Conservation (phyloP, 2,329 filamentous ascomycete genomes). For the Verticillium albo-atrum region DNA sequence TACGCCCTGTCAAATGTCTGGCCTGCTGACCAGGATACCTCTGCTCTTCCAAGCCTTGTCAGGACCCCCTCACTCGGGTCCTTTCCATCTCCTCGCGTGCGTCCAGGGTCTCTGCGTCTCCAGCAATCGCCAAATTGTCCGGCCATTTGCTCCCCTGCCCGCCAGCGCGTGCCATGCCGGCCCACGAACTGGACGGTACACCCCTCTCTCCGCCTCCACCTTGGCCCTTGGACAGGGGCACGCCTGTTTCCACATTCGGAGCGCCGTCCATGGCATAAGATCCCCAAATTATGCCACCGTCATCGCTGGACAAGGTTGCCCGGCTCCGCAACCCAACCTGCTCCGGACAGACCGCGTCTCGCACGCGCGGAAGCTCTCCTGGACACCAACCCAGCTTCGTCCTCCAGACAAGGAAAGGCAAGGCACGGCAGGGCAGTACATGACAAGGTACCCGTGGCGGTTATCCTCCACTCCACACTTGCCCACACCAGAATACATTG, state of each 20-base stretch:
- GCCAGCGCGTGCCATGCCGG: neutral
- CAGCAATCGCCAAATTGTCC: slow-evolving; percentile 27
- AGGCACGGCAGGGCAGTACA: neutral
- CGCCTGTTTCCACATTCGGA: slow-evolving; percentile 47
- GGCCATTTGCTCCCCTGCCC: slow-evolving; percentile 19
- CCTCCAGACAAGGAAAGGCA: neutral
- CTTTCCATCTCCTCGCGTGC: slow-evolving; percentile 15
- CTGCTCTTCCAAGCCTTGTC: slow-evolving; percentile 31
- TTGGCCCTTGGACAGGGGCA: neutral
- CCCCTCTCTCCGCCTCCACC: neutral
- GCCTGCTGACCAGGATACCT: slow-evolving; percentile 16
- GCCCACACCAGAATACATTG: neutral
- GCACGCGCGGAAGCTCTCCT: neutral
- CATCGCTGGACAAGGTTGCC: slow-evolving; percentile 38
- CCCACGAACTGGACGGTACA: neutral
- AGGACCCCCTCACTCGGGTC: slow-evolving; percentile 13
- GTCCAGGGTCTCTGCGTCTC: slow-evolving; percentile 24
- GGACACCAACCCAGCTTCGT: neutral
- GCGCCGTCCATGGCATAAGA: slow-evolving; percentile 47
- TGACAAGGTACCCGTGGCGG: neutral
- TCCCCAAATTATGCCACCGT: slow-evolving; percentile 55
- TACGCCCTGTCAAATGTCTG: slow-evolving; percentile 25
- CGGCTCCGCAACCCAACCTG: slow-evolving; percentile 15
- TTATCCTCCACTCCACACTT: neutral
- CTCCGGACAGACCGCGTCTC: slow-evolving; percentile 1